Evolutionary conservation across 495 filamentous ascomycete genomes (phyloP), one percentile per base, ranked within the genome.

Genomic region (Tuber brumale): DNA sequence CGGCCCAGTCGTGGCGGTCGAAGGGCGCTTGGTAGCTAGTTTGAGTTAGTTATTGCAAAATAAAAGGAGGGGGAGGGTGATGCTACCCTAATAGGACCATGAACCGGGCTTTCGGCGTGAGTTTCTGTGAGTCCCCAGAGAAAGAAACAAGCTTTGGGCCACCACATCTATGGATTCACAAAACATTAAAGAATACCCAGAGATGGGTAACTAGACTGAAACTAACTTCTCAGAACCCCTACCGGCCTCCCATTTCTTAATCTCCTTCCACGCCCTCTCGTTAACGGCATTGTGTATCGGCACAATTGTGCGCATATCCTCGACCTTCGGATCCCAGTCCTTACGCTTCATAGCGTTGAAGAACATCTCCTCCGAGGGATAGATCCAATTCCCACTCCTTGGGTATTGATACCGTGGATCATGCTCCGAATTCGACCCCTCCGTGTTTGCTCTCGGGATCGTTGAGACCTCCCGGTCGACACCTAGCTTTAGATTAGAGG

Each of bases 241-340:
- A 0, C 89, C 90, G 42, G 85, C 86, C 85, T 99, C 95, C 95
- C 95, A 98, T 48, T 87, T 86, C 76, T 91, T 87, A 74, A 95
- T 95, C 86, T 94, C 91, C 73, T 88, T 86, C 93, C 93, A 95
- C 3, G 93, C 93, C 71, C 92, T 88, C 87, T 95, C 93, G 85
- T 95, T 95, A 82, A 99, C 95, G 72, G 95, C 95, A 84, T 99
- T 99, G 84, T 99, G 95, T 83, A 99, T 97, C 1, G 95, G 95
- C 71, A 98, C 94, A 43, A 98, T 93, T 37, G 92, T 91, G 73
- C 88, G 89, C 89, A 97, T 97, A 81, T 96, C 92, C 35, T 87
- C 85, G 1, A 90, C 89, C 43, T 85, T 77, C 27, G 89, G 87
- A 46, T 85, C 84, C 84, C 88, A 85, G 39, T 88, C 89, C 75